phyloP scores from a whole-genome alignment of 371 early-diverging fungal species.

The Mortierella sp. region DNA sequence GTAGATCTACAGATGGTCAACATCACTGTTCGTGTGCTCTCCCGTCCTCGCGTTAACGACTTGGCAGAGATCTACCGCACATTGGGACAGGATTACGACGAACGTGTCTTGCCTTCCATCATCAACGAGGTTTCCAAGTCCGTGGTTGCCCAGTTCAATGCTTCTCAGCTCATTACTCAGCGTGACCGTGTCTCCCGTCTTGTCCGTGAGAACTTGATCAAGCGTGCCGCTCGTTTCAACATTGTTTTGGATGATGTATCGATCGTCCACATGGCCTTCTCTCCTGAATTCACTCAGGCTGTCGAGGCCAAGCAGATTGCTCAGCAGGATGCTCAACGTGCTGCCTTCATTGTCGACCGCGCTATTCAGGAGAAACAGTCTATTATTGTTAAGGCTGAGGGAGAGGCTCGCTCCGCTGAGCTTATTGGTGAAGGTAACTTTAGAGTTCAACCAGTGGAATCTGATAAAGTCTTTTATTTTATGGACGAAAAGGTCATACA shows the following conservation, averaged over 20 bases:
- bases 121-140: conserved; percentile 98
- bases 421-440: conserved; percentile 78
- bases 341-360: conserved; percentile 95
- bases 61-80: conserved; percentile 92
- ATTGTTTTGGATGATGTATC: conserved; percentile 97
- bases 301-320: conserved; percentile 99
- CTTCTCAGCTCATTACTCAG: conserved; percentile 98
- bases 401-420: conserved; percentile 96
- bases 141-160: conserved; percentile 99
- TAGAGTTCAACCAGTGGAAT: neutral
- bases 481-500: neutral
- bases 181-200: conserved; percentile 94
- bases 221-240: conserved; percentile 92
- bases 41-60: conserved; percentile 84
- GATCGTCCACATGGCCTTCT: conserved; percentile 96
- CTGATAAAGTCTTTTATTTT: neutral
- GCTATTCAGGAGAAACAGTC: conserved; percentile 98
- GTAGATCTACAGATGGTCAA: conserved; percentile 99
- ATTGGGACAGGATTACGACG: conserved; percentile 96
- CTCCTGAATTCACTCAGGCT: conserved; percentile 95
- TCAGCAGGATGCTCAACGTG: conserved; percentile 99
- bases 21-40: conserved; percentile 98
- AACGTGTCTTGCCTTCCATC: conserved; percentile 97
- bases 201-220: conserved; percentile 91
- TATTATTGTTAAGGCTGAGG: conserved; percentile 96